Percentiles rank a stretch among this genome's conserved stretches.
These are phyloP conservation scores for Paramecium biaurelia DNA, from an alignment of 73 alveolate species.

Conservation along the genomic window DNA sequence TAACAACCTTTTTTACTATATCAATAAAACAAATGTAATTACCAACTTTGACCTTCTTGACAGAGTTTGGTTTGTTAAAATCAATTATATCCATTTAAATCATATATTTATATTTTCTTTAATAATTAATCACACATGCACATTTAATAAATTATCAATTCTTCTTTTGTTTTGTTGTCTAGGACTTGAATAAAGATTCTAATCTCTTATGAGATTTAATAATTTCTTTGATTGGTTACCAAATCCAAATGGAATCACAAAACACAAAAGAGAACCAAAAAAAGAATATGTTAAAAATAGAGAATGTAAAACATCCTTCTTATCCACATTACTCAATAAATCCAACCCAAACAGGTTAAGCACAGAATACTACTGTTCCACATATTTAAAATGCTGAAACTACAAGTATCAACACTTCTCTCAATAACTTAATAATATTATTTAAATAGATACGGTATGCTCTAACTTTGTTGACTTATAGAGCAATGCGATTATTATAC, in stretches of 20 bases:
- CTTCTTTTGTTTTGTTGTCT: neutral
- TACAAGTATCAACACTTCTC: neutral
- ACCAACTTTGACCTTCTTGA: neutral
- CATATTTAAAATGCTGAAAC: neutral
- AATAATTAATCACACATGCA: neutral
- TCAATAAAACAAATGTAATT: neutral
- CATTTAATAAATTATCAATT: neutral
- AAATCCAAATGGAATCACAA: neutral
- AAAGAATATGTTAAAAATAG: neutral
- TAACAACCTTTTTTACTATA: neutral
- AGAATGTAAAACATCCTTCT: neutral
- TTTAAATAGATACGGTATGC: neutral
- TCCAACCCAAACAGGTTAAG: neutral
- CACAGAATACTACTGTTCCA: neutral
- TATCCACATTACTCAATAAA: conserved; percentile 17
- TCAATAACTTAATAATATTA: neutral
- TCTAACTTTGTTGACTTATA: neutral
- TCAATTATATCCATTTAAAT: neutral
- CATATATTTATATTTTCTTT: neutral
- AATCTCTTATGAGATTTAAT: neutral
- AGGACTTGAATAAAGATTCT: neutral
- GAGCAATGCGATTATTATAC: neutral
- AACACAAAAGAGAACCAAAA: conserved; percentile 8
- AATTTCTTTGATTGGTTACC: neutral
- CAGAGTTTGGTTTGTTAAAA: neutral